A percentile compares a stretch with the other conserved stretches of the same genome.
Evolutionary conservation across 2,329 filamentous ascomycete species (phyloP).

Genomic region (Madurella mycetomatis): DNA sequence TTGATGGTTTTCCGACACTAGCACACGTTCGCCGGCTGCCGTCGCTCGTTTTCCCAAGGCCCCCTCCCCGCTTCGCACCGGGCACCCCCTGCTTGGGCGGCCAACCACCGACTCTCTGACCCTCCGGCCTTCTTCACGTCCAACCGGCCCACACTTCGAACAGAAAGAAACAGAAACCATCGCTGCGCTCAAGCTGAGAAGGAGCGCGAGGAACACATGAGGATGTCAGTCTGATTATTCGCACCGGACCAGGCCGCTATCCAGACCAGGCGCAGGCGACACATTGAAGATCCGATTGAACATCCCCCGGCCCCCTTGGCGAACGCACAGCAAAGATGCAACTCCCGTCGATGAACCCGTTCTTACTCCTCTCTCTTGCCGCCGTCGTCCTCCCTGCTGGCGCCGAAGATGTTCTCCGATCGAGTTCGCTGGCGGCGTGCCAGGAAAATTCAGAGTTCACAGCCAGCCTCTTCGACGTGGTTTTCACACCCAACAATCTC

Average conservation of each 20-base stretch:
- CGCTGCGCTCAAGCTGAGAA: no score
- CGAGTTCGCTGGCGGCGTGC: constrained; percentile 78
- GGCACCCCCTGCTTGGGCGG: neutral
- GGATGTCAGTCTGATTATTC: constrained; percentile 2
- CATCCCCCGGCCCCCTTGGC: no score
- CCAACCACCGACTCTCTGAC: neutral
- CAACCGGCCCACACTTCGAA: neutral
- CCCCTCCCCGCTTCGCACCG: neutral
- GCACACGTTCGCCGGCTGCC: constrained; percentile 1
- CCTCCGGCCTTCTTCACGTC: neutral
- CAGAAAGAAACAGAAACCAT: neutral
- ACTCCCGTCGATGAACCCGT: constrained; percentile 39
- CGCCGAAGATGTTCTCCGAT: constrained; percentile 63
- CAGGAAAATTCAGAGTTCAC: constrained; percentile 73
- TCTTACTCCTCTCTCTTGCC: constrained; percentile 42
- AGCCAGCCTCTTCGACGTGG: constrained; percentile 73
- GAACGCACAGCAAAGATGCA: constrained; percentile 38
- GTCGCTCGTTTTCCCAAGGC: constrained; percentile 11
- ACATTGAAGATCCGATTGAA: neutral
- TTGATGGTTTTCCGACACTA: neutral
- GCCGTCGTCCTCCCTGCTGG: constrained; percentile 40
- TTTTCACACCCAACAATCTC: constrained; percentile 62
- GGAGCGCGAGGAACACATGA: neutral
- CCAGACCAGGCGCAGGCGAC: neutral
- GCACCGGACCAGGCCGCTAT: neutral